Percentiles rank a stretch among this genome's conserved stretches.
These are phyloP conservation scores for Lactifluus piperatus DNA, from an alignment of 768 basidiomycete genomes.

Conservation along the genomic window DNA sequence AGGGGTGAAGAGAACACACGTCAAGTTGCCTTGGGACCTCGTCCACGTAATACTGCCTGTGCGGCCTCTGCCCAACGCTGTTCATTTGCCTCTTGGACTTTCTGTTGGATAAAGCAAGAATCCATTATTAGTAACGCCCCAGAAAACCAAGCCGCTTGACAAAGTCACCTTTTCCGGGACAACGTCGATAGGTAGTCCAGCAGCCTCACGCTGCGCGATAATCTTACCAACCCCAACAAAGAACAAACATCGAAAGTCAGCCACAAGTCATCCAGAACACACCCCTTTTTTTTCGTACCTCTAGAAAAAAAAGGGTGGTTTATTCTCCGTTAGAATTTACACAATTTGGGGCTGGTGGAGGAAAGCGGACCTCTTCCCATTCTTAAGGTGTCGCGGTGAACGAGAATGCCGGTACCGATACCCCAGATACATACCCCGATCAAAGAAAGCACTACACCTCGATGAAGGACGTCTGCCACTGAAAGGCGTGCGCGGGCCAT, in stretches of 20 bases:
- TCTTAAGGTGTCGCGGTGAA: conserved; percentile 13
- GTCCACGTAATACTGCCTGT: conserved; percentile 9
- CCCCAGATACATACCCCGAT: conserved; percentile 15
- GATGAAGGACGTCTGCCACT: conserved; percentile 10
- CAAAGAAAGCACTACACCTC: conserved; percentile 13
- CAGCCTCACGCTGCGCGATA: conserved; percentile 13
- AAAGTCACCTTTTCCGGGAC: conserved; percentile 8
- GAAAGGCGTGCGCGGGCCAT: conserved; percentile 13
- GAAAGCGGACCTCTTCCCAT: conserved; percentile 13
- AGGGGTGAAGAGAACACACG: neutral
- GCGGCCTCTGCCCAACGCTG: conserved; percentile 16
- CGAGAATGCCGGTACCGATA: conserved; percentile 2
- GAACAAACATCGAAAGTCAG: too few species aligned
- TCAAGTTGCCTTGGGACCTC: neutral
- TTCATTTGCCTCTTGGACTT: conserved; percentile 14
- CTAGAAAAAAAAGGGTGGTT: neutral
- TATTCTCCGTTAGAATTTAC: neutral
- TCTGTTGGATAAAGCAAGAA: neutral
- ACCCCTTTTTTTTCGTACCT: neutral
- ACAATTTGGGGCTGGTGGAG: neutral
- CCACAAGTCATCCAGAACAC: neutral
- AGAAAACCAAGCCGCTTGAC: neutral
- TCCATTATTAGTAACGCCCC: neutral
- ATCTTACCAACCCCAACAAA: neutral
- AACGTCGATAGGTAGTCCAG: conserved; percentile 10